phyloP scores from a whole-genome alignment of 129 eudicot species.

The Heracleum sosnowskyi region DNA sequence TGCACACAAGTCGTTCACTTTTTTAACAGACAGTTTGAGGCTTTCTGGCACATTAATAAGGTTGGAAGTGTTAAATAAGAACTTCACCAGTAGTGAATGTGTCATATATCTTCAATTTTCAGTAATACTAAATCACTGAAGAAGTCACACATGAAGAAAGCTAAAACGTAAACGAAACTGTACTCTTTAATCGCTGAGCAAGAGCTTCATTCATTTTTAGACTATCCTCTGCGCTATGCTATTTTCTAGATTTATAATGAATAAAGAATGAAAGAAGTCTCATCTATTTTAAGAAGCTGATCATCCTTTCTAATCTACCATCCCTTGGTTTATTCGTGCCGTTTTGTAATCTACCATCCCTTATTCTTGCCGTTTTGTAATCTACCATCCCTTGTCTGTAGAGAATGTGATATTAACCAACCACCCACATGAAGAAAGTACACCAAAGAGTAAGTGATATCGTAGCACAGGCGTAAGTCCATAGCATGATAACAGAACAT shows the following conservation, averaged over 20 bases:
- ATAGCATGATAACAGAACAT: slow-evolving; percentile 67
- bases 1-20: neutral
- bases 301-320: neutral
- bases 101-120: neutral
- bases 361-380: neutral
- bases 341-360: neutral
- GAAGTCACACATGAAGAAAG: neutral
- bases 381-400: neutral
- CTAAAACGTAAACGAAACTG: neutral
- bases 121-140: too few species aligned
- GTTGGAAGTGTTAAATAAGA: neutral
- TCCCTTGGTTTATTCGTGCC: neutral
- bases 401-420: slow-evolving; percentile 6
- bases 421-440: slow-evolving; percentile 59
- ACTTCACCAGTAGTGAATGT: neutral
- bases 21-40: neutral
- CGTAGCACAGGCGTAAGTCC: slow-evolving; percentile 48
- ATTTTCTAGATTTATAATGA: neutral
- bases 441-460: slow-evolving; percentile 58
- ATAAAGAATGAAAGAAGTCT: neutral
- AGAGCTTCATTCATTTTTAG: neutral
- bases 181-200: neutral
- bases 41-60: neutral
- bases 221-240: neutral
- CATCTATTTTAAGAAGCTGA: neutral